phyloP scores from a whole-genome alignment of 1,139 yeast species.

The Arxiozyma slooffiae region DNA sequence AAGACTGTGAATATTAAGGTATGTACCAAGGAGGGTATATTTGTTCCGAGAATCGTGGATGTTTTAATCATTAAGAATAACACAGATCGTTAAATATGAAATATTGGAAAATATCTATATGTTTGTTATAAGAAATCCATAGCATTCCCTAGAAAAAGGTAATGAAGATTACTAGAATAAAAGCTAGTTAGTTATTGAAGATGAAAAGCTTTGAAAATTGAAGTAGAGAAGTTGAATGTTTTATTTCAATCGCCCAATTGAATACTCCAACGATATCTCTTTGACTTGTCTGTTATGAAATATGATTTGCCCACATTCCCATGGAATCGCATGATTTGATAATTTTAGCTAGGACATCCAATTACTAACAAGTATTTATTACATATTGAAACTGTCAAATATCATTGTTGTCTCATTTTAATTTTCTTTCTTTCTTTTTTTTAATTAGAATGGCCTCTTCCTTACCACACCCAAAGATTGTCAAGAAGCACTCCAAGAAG shows the following conservation, averaged over 20 bases:
- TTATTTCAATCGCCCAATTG: background rate
- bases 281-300: too few relatives aligned
- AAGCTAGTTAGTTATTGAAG: too few relatives aligned
- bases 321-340: background rate
- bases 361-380: background rate
- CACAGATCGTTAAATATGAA: background rate
- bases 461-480: constrained; percentile 98
- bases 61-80: background rate
- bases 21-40: constrained; percentile 8
- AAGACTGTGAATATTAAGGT: constrained; percentile 20
- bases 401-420: background rate
- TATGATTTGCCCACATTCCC: background rate
- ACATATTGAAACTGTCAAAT: too few relatives aligned
- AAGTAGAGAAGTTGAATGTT: background rate
- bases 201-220: background rate
- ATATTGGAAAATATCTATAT: background rate
- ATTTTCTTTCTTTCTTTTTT: too few relatives aligned
- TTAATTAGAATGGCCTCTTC: constrained; percentile 73
- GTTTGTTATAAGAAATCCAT: too few relatives aligned
- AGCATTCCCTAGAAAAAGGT: too few relatives aligned
- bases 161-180: background rate
- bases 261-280: too few relatives aligned
- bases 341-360: too few relatives aligned
- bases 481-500: constrained; percentile 97
- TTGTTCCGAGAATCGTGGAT: background rate